Evolutionary conservation across 129 eudicot genomes (phyloP).

Genomic region (Glebionis coronaria): DNA sequence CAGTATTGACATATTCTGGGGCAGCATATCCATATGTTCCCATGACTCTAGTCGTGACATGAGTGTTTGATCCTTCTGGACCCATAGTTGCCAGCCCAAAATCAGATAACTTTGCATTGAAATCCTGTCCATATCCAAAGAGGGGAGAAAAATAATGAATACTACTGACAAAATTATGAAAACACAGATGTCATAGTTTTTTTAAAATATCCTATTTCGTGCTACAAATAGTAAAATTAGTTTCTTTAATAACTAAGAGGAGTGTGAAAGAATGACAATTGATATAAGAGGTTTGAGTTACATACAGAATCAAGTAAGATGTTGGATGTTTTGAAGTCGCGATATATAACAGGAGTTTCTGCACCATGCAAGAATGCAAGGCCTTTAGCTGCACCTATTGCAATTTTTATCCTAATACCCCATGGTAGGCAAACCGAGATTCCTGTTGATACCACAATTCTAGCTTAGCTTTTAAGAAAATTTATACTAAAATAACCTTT

Average conservation of each 20-base stretch:
- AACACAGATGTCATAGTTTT: too few relatives aligned
- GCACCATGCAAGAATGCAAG: constrained; percentile 96
- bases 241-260: too few relatives aligned
- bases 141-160: too few relatives aligned
- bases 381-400: constrained; percentile 92
- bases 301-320: constrained; percentile 89
- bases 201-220: too few relatives aligned
- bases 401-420: constrained; percentile 85
- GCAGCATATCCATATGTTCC: constrained; percentile 96
- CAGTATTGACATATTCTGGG: constrained; percentile 91
- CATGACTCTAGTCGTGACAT: constrained; percentile 85
- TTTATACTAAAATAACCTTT: neutral
- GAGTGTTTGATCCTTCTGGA: constrained; percentile 85
- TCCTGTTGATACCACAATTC: constrained; percentile 34
- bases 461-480: constrained; percentile 4
- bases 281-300: neutral
- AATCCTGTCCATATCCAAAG: constrained; percentile 42
- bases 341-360: constrained; percentile 87
- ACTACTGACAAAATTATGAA: too few relatives aligned
- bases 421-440: constrained; percentile 79
- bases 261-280: too few relatives aligned
- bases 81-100: constrained; percentile 93
- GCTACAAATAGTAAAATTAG: too few relatives aligned
- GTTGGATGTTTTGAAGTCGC: constrained; percentile 95
- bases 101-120: constrained; percentile 81